phyloP scores from a whole-genome alignment of 768 basidiomycete genomes.

The Suillus discolor region DNA sequence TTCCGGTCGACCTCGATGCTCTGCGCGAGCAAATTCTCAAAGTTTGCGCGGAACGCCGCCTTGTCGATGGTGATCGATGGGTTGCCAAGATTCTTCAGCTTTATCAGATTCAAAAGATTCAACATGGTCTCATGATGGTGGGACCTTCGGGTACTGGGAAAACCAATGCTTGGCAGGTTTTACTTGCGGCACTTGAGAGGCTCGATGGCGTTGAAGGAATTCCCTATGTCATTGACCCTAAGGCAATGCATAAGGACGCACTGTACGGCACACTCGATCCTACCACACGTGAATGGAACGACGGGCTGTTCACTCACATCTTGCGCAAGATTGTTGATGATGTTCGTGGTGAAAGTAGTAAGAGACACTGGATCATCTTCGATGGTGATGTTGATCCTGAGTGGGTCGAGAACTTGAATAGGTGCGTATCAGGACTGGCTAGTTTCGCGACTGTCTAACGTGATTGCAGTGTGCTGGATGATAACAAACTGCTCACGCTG shows the following conservation, averaged over 20 bases:
- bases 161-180: constrained; percentile 95
- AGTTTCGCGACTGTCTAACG: constrained; percentile 1
- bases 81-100: constrained; percentile 94
- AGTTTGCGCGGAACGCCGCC: constrained; percentile 83
- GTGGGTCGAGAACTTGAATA: constrained; percentile 99
- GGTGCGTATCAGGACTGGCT: constrained; percentile 48
- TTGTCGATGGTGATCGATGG: constrained; percentile 90
- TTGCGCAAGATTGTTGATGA: constrained; percentile 98
- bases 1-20: constrained; percentile 84
- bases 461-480: constrained; percentile 84
- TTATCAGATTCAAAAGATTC: constrained; percentile 99
- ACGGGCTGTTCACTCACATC: constrained; percentile 97
- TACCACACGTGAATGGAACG: constrained; percentile 99
- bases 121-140: constrained; percentile 99
- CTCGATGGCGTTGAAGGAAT: constrained; percentile 93
- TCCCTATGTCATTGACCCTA: constrained; percentile 96
- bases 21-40: constrained; percentile 84
- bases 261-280: constrained; percentile 96
- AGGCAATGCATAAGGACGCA: constrained; percentile 98
- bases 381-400: constrained; percentile 99
- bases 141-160: constrained; percentile 97
- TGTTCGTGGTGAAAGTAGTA: constrained; percentile 94
- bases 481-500: constrained; percentile 95
- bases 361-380: constrained; percentile 99
- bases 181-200: constrained; percentile 87